A percentile compares a stretch with the other conserved stretches of the same genome.
phyloP scores from a whole-genome alignment of 2,329 filamentous ascomycete species.

The Xylariaceae sp. region DNA sequence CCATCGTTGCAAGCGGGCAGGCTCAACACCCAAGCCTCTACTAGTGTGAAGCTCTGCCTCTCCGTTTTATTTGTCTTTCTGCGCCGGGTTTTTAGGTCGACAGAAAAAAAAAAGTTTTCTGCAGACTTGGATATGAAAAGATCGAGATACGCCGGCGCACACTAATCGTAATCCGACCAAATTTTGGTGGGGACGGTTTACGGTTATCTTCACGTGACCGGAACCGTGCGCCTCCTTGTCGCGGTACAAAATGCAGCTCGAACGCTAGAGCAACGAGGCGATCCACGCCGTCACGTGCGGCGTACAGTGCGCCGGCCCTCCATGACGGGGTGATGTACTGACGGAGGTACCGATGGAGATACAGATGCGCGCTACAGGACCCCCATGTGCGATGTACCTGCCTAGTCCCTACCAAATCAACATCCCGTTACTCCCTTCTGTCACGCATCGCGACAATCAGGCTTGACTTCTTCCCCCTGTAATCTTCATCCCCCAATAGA shows the following conservation, averaged over 20 bases:
- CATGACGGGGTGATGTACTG: too few relatives aligned
- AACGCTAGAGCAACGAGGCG: too few relatives aligned
- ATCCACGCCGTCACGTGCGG: too few relatives aligned
- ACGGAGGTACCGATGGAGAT: too few relatives aligned
- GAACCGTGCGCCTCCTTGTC: too few relatives aligned
- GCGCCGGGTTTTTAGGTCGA: constrained; percentile 3
- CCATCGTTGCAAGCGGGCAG: constrained; percentile 20
- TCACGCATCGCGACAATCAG: too few relatives aligned
- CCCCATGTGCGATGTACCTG: too few relatives aligned
- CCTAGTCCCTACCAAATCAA: too few relatives aligned
- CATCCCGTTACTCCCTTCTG: too few relatives aligned
- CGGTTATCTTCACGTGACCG: constrained; percentile 21
- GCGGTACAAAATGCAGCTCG: too few relatives aligned
- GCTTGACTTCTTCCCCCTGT: not conserved
- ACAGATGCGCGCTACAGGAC: too few relatives aligned
- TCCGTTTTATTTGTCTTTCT: not conserved
- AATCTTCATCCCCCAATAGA: not conserved
- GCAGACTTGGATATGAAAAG: not conserved
- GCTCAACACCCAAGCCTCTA: not conserved
- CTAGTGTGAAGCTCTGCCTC: not conserved
- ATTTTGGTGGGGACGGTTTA: constrained; percentile 9
- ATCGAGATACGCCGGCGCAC: not conserved
- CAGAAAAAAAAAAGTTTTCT: constrained; percentile 3
- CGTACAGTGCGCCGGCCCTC: too few relatives aligned
- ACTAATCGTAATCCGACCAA: not conserved